Percentiles rank a stretch among this genome's conserved stretches.
These are phyloP conservation scores for Lathyrus aphaca DNA, from an alignment of 306 rosid genomes.

Conservation along the genomic window DNA sequence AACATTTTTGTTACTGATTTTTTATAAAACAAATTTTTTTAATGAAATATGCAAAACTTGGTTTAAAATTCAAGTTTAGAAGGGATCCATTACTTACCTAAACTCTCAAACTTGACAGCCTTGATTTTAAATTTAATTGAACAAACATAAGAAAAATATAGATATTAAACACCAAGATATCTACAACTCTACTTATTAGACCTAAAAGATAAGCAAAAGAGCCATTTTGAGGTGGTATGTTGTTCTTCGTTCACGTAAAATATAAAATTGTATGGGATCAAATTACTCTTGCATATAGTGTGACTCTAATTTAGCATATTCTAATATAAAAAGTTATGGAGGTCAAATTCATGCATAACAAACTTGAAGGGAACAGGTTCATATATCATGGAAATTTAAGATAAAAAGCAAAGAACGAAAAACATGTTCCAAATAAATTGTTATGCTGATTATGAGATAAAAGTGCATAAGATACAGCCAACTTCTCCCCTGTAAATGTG, in stretches of 20 bases:
- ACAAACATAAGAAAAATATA: conserved; percentile 22
- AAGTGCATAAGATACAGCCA: conserved; percentile 14
- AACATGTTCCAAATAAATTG: conserved; percentile 5
- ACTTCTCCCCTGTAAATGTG: conserved; percentile 15
- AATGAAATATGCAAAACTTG: too few species aligned
- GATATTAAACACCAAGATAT: conserved; percentile 25
- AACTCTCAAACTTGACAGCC: not conserved
- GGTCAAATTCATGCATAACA: not conserved
- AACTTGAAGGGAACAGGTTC: not conserved
- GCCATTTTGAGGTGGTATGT: not conserved
- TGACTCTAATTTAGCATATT: conserved; percentile 20
- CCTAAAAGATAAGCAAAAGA: conserved; percentile 16
- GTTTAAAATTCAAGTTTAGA: too few species aligned
- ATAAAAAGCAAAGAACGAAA: conserved; percentile 15
- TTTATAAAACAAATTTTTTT: not conserved
- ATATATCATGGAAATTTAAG: conserved; percentile 20
- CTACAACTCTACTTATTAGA: conserved; percentile 21
- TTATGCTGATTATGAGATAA: conserved; percentile 11
- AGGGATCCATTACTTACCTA: not conserved
- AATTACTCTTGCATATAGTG: not conserved
- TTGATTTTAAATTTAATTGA: conserved; percentile 16
- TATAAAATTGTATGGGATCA: not conserved
- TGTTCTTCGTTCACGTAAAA: conserved; percentile 20
- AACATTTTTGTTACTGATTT: not conserved
- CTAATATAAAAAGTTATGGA: not conserved